Conservation (phyloP, 495 filamentous ascomycete species). For the Trichoderma gamsii region DNA sequence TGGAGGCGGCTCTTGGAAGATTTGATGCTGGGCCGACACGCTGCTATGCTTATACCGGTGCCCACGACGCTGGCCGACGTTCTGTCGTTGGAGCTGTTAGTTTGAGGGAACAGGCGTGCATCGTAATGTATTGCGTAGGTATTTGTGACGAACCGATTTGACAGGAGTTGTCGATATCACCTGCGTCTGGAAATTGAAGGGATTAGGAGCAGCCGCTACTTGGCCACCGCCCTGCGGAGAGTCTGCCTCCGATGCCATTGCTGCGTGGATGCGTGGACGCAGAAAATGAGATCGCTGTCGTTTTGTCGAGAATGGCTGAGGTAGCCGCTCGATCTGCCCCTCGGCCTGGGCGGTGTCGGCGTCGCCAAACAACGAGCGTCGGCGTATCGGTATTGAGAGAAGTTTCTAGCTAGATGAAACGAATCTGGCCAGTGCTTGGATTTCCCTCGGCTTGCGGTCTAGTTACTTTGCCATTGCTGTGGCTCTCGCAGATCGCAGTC, state of each 20-base stretch:
- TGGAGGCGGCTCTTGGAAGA: conserved; percentile 91
- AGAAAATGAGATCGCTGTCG: too few relatives aligned
- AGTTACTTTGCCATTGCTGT: too few relatives aligned
- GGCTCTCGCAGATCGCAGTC: too few relatives aligned
- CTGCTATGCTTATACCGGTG: conserved; percentile 98
- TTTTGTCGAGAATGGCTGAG: too few relatives aligned
- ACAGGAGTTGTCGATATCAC: conserved; percentile 69
- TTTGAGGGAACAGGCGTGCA: background rate
- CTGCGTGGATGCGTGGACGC: background rate
- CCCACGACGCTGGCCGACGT: conserved; percentile 83
- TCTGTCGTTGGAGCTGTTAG: conserved; percentile 36
- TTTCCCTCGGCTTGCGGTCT: too few relatives aligned
- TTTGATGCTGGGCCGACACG: conserved; percentile 78
- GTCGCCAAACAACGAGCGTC: too few relatives aligned
- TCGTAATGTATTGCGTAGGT: background rate
- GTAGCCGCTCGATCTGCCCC: too few relatives aligned
- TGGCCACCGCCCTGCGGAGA: background rate
- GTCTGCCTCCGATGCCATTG: background rate
- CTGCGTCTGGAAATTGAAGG: conserved; percentile 93
- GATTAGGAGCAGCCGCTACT: conserved; percentile 42
- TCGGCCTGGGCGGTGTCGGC: too few relatives aligned
- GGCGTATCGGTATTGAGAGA: too few relatives aligned
- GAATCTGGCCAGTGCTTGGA: too few relatives aligned
- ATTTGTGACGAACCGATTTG: conserved; percentile 61
- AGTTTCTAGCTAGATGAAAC: too few relatives aligned